A percentile compares a stretch with the other conserved stretches of the same genome.
Conservation (phyloP, 148 eudicot genomes). For the Rhododendron williamsianum region DNA sequence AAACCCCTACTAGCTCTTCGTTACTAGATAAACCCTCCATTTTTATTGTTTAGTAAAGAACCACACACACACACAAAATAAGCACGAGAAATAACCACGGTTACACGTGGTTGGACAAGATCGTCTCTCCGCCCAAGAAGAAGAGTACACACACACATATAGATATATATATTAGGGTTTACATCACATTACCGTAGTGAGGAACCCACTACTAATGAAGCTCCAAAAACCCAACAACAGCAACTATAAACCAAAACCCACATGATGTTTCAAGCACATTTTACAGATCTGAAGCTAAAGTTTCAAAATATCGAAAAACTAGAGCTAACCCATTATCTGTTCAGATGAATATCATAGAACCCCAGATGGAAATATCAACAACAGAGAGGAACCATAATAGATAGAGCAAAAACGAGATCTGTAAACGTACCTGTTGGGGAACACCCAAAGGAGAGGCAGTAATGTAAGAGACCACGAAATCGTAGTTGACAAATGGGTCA, state of each 20-base stretch:
- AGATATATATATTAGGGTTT: neutral
- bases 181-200: neutral
- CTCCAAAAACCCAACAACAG: neutral
- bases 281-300: constrained; percentile 56
- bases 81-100: neutral
- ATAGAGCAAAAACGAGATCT: neutral
- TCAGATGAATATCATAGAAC: constrained; percentile 11
- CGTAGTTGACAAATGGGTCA: constrained; percentile 56
- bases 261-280: constrained; percentile 19
- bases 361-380: constrained; percentile 15
- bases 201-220: neutral
- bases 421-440: constrained; percentile 43
- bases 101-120: neutral
- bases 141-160: neutral
- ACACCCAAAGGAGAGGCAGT: constrained; percentile 87
- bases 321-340: constrained; percentile 25
- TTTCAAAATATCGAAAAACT: constrained; percentile 11
- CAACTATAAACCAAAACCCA: neutral
- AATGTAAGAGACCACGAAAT: constrained; percentile 81
- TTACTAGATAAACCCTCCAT: neutral
- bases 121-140: neutral
- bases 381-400: neutral
- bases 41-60: neutral
- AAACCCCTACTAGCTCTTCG: neutral
- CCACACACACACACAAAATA: neutral